Percentiles rank a stretch among this genome's conserved stretches.
Conservation (phyloP, 2,329 filamentous ascomycete species). For the Calonectria naviculata region DNA sequence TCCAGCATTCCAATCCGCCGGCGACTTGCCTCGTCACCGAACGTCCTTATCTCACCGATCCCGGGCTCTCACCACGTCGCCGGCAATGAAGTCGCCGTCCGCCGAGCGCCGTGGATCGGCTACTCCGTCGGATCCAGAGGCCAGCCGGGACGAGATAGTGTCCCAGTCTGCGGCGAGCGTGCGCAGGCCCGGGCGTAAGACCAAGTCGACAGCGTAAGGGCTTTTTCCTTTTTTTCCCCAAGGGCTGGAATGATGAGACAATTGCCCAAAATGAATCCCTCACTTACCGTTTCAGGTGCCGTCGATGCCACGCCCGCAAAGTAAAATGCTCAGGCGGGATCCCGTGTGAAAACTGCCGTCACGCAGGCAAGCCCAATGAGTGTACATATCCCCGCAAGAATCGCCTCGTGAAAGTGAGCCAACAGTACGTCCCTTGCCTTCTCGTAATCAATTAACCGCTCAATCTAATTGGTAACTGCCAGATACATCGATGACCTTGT, state of each 20-base stretch:
- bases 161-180: constrained; percentile 25
- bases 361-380: constrained; percentile 43
- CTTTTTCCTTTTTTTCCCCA: no score
- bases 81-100: constrained; percentile 27
- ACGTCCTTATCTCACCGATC: neutral
- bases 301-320: constrained; percentile 46
- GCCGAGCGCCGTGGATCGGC: constrained; percentile 22
- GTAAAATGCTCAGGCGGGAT: constrained; percentile 48
- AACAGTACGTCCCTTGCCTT: constrained; percentile 37
- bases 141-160: constrained; percentile 28
- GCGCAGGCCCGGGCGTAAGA: constrained; percentile 32
- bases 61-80: constrained; percentile 17
- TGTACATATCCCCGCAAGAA: constrained; percentile 48
- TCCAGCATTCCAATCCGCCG: neutral
- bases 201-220: constrained; percentile 40
- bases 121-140: constrained; percentile 33
- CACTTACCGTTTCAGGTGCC: constrained; percentile 34
- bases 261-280: neutral
- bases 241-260: neutral
- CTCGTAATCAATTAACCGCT: neutral
- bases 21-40: constrained; percentile 7
- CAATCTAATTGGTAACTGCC: neutral
- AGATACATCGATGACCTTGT: constrained; percentile 49
- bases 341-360: constrained; percentile 47
- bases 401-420: constrained; percentile 45